phyloP scores from a whole-genome alignment of 148 eudicot genomes.

The Chenopodium formosanum region DNA sequence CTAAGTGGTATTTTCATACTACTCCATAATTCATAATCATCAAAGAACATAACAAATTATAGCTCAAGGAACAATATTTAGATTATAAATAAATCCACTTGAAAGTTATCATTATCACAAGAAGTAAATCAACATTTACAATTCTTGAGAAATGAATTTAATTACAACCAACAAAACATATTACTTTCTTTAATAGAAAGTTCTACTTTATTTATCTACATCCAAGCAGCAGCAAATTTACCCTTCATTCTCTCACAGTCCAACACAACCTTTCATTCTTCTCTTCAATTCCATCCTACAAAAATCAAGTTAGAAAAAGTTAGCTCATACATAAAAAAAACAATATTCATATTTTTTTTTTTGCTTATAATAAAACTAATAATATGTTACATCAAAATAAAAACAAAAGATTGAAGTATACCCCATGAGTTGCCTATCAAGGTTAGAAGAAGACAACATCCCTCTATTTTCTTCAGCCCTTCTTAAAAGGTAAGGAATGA shows the following conservation, averaged over 20 bases:
- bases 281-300: constrained; percentile 70
- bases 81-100: neutral
- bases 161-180: neutral
- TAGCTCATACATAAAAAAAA: too few species aligned
- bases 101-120: neutral
- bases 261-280: constrained; percentile 38
- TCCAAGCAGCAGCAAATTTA: neutral
- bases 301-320: neutral
- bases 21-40: too few species aligned
- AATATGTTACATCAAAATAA: too few species aligned
- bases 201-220: constrained; percentile 20
- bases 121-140: neutral
- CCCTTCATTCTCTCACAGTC: neutral
- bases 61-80: too few species aligned
- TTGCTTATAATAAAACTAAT: too few species aligned
- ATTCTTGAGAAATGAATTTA: constrained; percentile 3
- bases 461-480: constrained; percentile 94
- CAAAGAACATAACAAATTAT: too few species aligned
- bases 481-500: constrained; percentile 79
- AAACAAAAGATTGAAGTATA: constrained; percentile 20
- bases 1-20: too few species aligned
- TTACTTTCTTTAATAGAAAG: too few species aligned
- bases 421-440: constrained; percentile 78
- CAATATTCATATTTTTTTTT: too few species aligned
- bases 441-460: constrained; percentile 59